These are phyloP conservation scores for Cicer cuneatum DNA, from an alignment of 306 rosid genomes.

Conservation along the genomic window DNA sequence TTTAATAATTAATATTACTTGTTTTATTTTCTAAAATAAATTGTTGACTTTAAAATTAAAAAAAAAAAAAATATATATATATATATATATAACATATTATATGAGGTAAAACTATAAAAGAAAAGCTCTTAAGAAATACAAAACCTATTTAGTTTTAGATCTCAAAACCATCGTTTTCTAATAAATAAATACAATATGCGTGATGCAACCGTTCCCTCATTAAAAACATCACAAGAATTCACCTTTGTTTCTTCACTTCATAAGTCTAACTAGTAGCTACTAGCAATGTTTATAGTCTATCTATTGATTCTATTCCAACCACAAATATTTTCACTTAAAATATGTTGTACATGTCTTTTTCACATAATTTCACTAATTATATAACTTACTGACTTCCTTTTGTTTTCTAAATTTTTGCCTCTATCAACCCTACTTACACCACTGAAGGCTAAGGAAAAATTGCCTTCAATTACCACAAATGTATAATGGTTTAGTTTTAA, in stretches of 20 bases:
- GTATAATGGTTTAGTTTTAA: slow-evolving; percentile 23
- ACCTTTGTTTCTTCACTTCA: slow-evolving; percentile 12
- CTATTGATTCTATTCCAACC: slow-evolving; percentile 24
- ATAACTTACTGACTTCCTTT: background rate
- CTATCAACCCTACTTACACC: background rate
- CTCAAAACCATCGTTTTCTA: slow-evolving; percentile 34
- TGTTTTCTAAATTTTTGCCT: background rate
- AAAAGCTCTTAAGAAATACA: slow-evolving; percentile 45
- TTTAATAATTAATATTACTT: no score
- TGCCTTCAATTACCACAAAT: slow-evolving; percentile 14
- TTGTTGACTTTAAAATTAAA: no score
- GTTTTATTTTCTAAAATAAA: no score
- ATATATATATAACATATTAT: no score
- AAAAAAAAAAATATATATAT: no score
- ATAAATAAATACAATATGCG: slow-evolving; percentile 46
- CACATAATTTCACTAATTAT: background rate
- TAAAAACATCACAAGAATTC: slow-evolving; percentile 60
- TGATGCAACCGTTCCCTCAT: slow-evolving; percentile 58
- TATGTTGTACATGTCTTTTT: slow-evolving; percentile 5
- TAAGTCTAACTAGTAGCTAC: background rate
- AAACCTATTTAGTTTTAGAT: slow-evolving; percentile 37
- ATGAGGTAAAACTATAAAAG: background rate
- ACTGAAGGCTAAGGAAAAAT: slow-evolving; percentile 19
- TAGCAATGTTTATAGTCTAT: slow-evolving; percentile 33
- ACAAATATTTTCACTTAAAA: slow-evolving; percentile 20